A percentile compares a stretch with the other conserved stretches of the same genome.
Conservation (phyloP, 2,329 filamentous ascomycete species). For the Phialophora macrospora region DNA sequence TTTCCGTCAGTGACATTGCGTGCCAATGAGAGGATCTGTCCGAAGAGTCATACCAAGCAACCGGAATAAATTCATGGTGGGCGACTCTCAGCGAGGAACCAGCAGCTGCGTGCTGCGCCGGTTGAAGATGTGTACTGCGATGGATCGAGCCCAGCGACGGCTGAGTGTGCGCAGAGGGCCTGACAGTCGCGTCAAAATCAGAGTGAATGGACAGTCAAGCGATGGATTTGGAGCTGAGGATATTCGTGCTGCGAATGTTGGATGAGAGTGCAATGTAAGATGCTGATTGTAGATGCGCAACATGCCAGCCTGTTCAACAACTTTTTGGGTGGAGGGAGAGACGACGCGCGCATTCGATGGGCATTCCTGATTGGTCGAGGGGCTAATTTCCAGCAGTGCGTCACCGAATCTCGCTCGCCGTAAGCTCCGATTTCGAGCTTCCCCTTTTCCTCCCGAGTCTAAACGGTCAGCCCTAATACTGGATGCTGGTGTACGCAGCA, state of each 20-base stretch:
- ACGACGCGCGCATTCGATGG: background rate
- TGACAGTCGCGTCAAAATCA: background rate
- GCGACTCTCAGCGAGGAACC: constrained; percentile 5
- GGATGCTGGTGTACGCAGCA: background rate
- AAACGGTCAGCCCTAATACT: background rate
- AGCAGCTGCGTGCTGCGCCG: constrained; percentile 31
- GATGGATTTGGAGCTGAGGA: background rate
- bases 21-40: constrained; percentile 27
- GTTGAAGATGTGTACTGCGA: background rate
- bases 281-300: constrained; percentile 9
- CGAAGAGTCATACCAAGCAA: constrained; percentile 60
- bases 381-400: background rate
- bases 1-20: constrained; percentile 4
- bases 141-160: background rate
- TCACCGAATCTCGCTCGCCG: background rate
- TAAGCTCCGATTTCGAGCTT: background rate
- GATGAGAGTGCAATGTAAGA: constrained; percentile 5
- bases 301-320: constrained; percentile 35
- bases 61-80: constrained; percentile 72
- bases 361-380: background rate
- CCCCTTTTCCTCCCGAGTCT: background rate
- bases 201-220: background rate
- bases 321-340: constrained; percentile 22
- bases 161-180: background rate
- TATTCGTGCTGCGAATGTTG: background rate